Evolutionary conservation across 805 yeast species (phyloP).

Genomic region (Komagataella ulmi): DNA sequence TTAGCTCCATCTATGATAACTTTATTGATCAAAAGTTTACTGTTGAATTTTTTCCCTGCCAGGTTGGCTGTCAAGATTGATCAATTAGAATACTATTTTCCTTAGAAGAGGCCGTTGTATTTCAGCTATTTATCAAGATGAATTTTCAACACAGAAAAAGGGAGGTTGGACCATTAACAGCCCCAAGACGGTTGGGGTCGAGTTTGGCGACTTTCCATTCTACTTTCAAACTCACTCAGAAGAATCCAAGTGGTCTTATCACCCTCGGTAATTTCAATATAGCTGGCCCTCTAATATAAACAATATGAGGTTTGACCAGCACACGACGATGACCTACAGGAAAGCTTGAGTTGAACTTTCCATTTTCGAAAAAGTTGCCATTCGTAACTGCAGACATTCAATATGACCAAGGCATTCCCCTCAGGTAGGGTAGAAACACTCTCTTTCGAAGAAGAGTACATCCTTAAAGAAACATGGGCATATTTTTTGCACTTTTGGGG

Average conservation of each 20-base stretch:
- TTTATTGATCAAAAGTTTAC: no score
- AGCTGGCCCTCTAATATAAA: background rate
- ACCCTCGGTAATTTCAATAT: background rate
- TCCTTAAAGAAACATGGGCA: conserved; percentile 62
- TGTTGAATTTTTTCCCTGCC: no score
- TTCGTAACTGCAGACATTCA: background rate
- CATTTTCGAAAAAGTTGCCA: background rate
- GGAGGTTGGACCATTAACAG: no score
- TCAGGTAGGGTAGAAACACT: conserved; percentile 32
- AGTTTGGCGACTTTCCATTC: no score
- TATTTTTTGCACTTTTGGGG: conserved; percentile 50
- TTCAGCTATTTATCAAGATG: no score
- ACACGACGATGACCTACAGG: background rate
- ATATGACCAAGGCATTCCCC: conserved; percentile 5
- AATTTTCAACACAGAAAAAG: no score
- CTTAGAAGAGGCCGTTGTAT: no score
- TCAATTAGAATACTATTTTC: no score
- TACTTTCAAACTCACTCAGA: no score
- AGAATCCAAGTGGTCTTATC: background rate
- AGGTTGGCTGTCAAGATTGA: no score
- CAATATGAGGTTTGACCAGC: background rate
- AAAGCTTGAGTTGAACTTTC: background rate
- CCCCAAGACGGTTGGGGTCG: no score
- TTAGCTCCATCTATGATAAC: no score
- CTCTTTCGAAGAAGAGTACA: conserved; percentile 43